Evolutionary conservation across 371 early-diverging fungal genomes (phyloP).

Genomic region (Circinella umbellata): DNA sequence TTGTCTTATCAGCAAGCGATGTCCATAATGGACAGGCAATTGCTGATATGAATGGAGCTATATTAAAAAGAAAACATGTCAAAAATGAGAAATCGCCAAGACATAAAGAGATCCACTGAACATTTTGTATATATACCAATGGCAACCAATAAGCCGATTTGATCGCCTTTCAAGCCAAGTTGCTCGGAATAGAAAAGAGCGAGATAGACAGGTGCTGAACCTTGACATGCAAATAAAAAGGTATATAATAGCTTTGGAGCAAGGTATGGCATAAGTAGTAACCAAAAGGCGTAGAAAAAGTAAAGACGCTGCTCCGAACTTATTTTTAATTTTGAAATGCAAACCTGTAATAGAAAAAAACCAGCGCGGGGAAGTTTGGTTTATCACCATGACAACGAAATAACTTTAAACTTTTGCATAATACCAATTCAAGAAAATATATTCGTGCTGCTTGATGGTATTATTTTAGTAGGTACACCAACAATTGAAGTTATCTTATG

Average conservation of each 20-base stretch:
- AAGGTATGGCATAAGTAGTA: slow-evolving; percentile 48
- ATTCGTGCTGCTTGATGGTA: too few species aligned
- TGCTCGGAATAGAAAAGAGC: slow-evolving; percentile 53
- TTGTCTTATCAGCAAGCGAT: slow-evolving; percentile 53
- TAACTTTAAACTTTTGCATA: too few species aligned
- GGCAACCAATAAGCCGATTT: slow-evolving; percentile 55
- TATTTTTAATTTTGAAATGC: too few species aligned
- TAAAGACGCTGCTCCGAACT: too few species aligned
- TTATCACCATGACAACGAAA: too few species aligned
- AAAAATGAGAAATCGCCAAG: not conserved
- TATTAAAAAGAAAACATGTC: not conserved
- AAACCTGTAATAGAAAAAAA: too few species aligned
- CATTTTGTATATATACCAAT: slow-evolving; percentile 41
- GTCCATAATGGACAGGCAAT: slow-evolving; percentile 60
- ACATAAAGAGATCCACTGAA: not conserved
- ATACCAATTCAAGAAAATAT: too few species aligned
- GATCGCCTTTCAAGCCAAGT: slow-evolving; percentile 53
- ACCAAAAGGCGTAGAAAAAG: not conserved
- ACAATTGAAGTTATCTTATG: too few species aligned
- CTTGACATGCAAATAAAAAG: slow-evolving; percentile 59
- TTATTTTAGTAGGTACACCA: too few species aligned
- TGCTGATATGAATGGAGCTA: slow-evolving; percentile 59
- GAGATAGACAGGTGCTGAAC: slow-evolving; percentile 56
- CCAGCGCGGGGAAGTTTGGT: too few species aligned
- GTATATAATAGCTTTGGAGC: slow-evolving; percentile 55